Percentiles rank a stretch among this genome's conserved stretches.
phyloP scores from a whole-genome alignment of 2,329 filamentous ascomycete genomes.

The Chaetomium strumarium region DNA sequence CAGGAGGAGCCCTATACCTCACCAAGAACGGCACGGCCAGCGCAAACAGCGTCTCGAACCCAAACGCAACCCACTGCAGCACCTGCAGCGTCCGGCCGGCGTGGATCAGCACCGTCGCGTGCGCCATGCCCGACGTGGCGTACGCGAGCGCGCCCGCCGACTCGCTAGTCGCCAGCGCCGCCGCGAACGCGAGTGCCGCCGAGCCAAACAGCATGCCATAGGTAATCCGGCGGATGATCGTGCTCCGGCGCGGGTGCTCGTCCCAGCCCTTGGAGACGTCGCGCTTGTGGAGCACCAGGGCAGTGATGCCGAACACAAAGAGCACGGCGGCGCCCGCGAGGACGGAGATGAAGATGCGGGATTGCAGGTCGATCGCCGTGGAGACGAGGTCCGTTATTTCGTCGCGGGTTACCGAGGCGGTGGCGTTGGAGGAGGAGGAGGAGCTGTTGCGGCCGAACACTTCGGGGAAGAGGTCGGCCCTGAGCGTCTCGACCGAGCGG shows the following conservation, averaged over 20 bases:
- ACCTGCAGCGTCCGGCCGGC: constrained; percentile 24
- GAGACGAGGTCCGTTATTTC: constrained; percentile 18
- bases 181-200: constrained; percentile 19
- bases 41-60: constrained; percentile 22
- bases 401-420: background rate
- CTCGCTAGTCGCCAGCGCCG: constrained; percentile 21
- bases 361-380: constrained; percentile 23
- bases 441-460: constrained; percentile 6
- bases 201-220: constrained; percentile 20
- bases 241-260: constrained; percentile 10
- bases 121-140: constrained; percentile 8
- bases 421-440: background rate
- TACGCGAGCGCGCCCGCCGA: constrained; percentile 20
- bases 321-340: constrained; percentile 20
- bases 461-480: constrained; percentile 20
- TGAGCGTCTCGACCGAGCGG: constrained; percentile 12
- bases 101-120: constrained; percentile 17
- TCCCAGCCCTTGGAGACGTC: constrained; percentile 12
- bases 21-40: constrained; percentile 19
- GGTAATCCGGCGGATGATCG: constrained; percentile 17
- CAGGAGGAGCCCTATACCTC: background rate
- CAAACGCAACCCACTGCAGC: constrained; percentile 26
- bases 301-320: constrained; percentile 18
- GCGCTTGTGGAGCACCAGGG: constrained; percentile 18
- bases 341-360: constrained; percentile 20